Evolutionary conservation across 495 filamentous ascomycete genomes (phyloP), one percentile per base, ranked within the genome.

Genomic region (Penicillium taxi): DNA sequence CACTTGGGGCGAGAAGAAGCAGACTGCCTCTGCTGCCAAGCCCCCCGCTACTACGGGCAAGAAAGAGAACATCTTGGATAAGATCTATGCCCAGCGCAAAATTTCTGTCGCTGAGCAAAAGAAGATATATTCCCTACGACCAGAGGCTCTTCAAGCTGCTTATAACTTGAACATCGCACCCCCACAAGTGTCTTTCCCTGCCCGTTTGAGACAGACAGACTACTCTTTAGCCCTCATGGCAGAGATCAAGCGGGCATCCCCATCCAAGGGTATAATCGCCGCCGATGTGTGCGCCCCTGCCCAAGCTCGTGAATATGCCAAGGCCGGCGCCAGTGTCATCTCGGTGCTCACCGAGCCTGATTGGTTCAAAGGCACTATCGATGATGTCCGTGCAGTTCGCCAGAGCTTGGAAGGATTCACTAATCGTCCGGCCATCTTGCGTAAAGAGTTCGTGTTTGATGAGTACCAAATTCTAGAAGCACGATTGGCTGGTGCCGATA

Each of bases 391-490:
- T 29, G 76, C 81, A 36, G 91, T 95, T 18, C 79, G 91, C 9
- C 85, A 88, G 56, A 86, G 83, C 27, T 67, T 99, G 11, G 80
- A 87, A 45, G 85, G 83, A 8, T 84, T 96, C 75, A 79, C 84
- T 0, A 91, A 96, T 57, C 75, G 91, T 25, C 91, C 91, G 3
- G 91, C 89, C 6, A 71, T 99, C 5, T 68, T 99, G 13, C 77
- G 93, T 5, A 99, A 99, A 55, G 91, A 99, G 34, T 99, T 99
- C 50, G 78, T 99, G 26, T 96, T 99, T 50, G 88, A 96, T 12
- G 86, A 96, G 53, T 99, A 96, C 57, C 91, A 99, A 58, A 96
- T 99, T 37, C 66, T 99, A 19, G 91, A 99, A 59, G 91, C 93
- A 6, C 73, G 93, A 16, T 65, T 99, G 26, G 87, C 90, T 2